Percentiles rank a stretch among this genome's conserved stretches.
These are phyloP conservation scores for Boechera divaricarpa DNA, from an alignment of 345 rosid genomes.

Conservation along the genomic window DNA sequence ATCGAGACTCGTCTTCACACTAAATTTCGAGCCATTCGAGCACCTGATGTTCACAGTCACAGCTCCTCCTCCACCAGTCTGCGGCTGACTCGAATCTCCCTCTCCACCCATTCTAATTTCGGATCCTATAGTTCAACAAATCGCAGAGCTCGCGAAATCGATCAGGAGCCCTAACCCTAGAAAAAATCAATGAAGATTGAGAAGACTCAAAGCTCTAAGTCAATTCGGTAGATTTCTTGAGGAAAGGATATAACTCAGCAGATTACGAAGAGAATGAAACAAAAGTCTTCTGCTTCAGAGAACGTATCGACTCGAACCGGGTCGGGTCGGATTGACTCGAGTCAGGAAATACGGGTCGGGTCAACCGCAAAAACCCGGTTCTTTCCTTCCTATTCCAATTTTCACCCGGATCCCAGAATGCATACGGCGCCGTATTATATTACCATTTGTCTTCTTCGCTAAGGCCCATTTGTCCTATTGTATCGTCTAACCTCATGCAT, in stretches of 20 bases:
- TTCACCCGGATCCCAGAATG: not conserved
- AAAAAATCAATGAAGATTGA: slow-evolving; percentile 8
- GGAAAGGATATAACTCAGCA: slow-evolving; percentile 32
- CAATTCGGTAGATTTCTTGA: slow-evolving; percentile 38
- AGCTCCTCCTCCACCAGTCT: slow-evolving; percentile 41
- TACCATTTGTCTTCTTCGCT: not conserved
- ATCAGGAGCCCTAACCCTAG: slow-evolving; percentile 37
- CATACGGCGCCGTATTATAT: not conserved
- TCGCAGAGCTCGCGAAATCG: slow-evolving; percentile 24
- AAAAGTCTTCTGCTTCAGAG: slow-evolving; percentile 23
- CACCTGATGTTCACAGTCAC: slow-evolving; percentile 63
- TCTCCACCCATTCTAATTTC: slow-evolving; percentile 52
- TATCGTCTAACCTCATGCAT: slow-evolving; percentile 41
- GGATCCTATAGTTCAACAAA: slow-evolving; percentile 3
- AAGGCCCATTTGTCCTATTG: not conserved
- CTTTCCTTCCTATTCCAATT: not conserved
- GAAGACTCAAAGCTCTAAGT: slow-evolving; percentile 17
- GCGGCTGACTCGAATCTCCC: slow-evolving; percentile 69
- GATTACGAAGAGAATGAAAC: slow-evolving; percentile 19
- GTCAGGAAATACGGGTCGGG: not conserved
- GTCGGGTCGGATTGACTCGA: not conserved
- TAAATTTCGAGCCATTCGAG: slow-evolving; percentile 69
- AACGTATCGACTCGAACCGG: slow-evolving; percentile 12
- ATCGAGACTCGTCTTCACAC: slow-evolving; percentile 57
- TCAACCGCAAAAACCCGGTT: not conserved